These are phyloP conservation scores for Lactifluus pinguis DNA, from an alignment of 768 basidiomycete genomes.

Conservation along the genomic window DNA sequence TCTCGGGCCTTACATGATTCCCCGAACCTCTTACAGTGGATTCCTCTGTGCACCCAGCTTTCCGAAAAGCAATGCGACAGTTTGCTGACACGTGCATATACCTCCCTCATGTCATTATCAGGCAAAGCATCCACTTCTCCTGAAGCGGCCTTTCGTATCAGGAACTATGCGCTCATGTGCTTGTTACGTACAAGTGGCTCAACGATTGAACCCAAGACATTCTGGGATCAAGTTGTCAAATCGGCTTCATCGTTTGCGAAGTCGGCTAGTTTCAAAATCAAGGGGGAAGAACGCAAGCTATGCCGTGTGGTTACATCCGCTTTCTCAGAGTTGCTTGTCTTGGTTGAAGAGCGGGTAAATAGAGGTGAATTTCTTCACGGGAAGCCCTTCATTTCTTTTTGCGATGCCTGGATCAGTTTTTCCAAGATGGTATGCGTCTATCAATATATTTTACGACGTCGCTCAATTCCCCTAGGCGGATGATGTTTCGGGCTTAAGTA, in stretches of 20 bases:
- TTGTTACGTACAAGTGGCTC: conserved; percentile 39
- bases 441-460: not conserved
- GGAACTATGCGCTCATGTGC: conserved; percentile 38
- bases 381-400: conserved; percentile 49
- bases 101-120: conserved; percentile 33
- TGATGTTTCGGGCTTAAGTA: conserved; percentile 28
- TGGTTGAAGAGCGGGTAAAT: conserved; percentile 32
- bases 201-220: conserved; percentile 40
- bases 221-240: conserved; percentile 64
- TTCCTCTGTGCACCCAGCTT: conserved; percentile 34
- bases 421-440: conserved; percentile 46
- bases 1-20: conserved; percentile 26
- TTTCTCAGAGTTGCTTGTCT: conserved; percentile 36
- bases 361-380: conserved; percentile 37
- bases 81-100: conserved; percentile 52
- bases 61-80: conserved; percentile 48
- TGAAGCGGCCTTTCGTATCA: conserved; percentile 28
- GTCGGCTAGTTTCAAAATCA: not conserved
- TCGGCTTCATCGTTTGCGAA: conserved; percentile 36
- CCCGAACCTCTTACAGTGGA: conserved; percentile 44
- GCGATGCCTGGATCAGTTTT: conserved; percentile 64
- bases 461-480: conserved; percentile 31
- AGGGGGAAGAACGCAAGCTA: conserved; percentile 9
- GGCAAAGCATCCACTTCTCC: conserved; percentile 17
- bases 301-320: conserved; percentile 30